Evolutionary conservation across 1,284 basidiomycete genomes (phyloP).

Genomic region (Xanthoconium separans): DNA sequence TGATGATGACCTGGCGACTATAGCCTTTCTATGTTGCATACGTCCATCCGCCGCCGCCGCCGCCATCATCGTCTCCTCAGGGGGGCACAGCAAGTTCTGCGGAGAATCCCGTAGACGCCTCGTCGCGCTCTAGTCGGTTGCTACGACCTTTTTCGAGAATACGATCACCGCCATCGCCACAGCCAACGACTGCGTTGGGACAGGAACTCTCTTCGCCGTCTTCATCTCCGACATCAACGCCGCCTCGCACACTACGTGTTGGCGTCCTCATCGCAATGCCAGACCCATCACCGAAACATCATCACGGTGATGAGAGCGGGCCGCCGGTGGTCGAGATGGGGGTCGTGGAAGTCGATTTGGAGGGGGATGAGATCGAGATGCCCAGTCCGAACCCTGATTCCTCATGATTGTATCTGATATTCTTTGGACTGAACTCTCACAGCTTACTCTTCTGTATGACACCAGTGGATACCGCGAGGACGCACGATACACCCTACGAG

Average conservation of each 20-base stretch:
- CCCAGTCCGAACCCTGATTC: not conserved
- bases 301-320: constrained; percentile 35
- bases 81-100: not conserved
- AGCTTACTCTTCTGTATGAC: not conserved
- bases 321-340: constrained; percentile 52
- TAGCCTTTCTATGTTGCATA: constrained; percentile 42
- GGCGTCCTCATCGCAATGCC: constrained; percentile 60
- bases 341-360: constrained; percentile 36
- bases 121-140: constrained; percentile 17
- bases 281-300: constrained; percentile 23
- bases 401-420: constrained; percentile 13
- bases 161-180: constrained; percentile 12
- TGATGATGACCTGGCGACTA: not conserved
- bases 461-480: constrained; percentile 8
- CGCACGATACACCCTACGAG: not conserved
- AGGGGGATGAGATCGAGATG: constrained; percentile 1
- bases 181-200: not conserved
- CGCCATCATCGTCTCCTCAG: constrained; percentile 9
- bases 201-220: constrained; percentile 1
- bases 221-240: constrained; percentile 14
- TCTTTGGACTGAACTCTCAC: constrained; percentile 5
- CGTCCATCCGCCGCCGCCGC: constrained; percentile 14
- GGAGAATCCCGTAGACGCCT: constrained; percentile 4
- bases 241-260: constrained; percentile 32
- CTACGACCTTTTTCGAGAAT: constrained; percentile 17